Evolutionary conservation across 208 protist species (phyloP).

Genomic region (Naegleria fowleri): DNA sequence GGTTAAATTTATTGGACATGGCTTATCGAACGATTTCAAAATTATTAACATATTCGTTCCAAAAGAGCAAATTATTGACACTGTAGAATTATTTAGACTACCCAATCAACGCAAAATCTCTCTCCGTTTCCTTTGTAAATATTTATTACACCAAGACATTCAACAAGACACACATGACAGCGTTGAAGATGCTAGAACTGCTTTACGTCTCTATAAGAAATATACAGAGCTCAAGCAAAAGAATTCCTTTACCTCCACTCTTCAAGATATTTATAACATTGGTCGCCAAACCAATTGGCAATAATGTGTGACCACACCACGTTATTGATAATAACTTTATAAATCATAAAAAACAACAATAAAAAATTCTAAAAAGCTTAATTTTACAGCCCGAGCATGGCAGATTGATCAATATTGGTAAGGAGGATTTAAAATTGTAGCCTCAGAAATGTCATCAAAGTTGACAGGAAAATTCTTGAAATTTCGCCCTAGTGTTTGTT

Average conservation of each 20-base stretch:
- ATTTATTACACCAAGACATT: conserved; percentile 81
- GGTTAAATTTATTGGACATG: conserved; percentile 88
- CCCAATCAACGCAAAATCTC: conserved; percentile 76
- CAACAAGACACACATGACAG: conserved; percentile 89
- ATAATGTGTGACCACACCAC: background rate
- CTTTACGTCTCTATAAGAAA: conserved; percentile 76
- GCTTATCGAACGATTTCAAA: conserved; percentile 87
- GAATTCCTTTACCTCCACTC: conserved; percentile 63
- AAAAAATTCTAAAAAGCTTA: background rate
- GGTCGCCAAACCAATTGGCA: conserved; percentile 75
- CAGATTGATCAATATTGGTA: background rate
- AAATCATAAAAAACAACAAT: background rate
- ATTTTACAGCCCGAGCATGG: too few species aligned
- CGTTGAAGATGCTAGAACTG: conserved; percentile 87
- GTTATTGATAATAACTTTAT: background rate
- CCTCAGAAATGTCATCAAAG: background rate
- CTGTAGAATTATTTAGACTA: conserved; percentile 85
- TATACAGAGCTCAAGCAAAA: conserved; percentile 65
- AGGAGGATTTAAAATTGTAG: background rate
- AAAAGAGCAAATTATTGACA: conserved; percentile 89
- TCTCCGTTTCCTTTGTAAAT: conserved; percentile 83
- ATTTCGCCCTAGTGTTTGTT: too few species aligned
- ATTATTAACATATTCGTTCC: conserved; percentile 58
- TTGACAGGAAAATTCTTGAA: background rate
- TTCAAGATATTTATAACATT: conserved; percentile 70